Percentiles rank a stretch among this genome's conserved stretches.
Conservation (phyloP, 371 early-diverging fungal genomes). For the Thermomucor indicae-seudaticae region DNA sequence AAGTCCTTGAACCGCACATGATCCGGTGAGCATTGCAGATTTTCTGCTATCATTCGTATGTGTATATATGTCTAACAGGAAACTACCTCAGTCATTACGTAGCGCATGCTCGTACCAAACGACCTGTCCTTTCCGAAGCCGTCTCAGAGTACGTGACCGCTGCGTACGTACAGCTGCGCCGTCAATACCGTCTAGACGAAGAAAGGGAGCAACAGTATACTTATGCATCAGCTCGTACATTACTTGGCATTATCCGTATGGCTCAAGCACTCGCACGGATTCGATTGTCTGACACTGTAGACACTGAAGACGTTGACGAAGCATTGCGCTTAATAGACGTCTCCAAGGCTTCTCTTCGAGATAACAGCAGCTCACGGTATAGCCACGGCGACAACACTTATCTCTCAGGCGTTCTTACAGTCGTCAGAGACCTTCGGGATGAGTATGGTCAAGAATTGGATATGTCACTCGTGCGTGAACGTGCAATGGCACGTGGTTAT, state of each 20-base stretch:
- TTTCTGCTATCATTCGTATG: not conserved
- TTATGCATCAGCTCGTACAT: conserved; percentile 74
- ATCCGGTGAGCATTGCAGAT: conserved; percentile 65
- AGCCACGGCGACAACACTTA: conserved; percentile 35
- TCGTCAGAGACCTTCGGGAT: conserved; percentile 43
- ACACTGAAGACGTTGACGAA: conserved; percentile 89
- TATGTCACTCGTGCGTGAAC: conserved; percentile 57
- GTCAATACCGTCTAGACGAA: conserved; percentile 67
- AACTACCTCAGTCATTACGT: conserved; percentile 87
- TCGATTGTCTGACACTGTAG: conserved; percentile 77
- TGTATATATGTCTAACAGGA: not conserved
- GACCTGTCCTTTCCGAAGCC: conserved; percentile 68
- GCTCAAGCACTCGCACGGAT: conserved; percentile 90
- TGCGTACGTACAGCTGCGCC: conserved; percentile 81
- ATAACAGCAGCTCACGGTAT: conserved; percentile 38
- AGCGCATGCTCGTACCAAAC: conserved; percentile 71
- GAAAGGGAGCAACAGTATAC: conserved; percentile 57
- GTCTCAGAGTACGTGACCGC: conserved; percentile 87
- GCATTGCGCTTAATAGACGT: conserved; percentile 91
- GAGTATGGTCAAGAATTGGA: conserved; percentile 20
- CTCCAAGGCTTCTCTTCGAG: conserved; percentile 63
- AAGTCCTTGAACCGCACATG: conserved; percentile 63
- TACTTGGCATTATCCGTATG: conserved; percentile 91
- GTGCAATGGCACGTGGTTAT: conserved; percentile 73
- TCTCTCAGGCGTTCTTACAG: conserved; percentile 59